Evolutionary conservation across 2,329 filamentous ascomycete species (phyloP).

Genomic region (Amesomyces nigricolor): DNA sequence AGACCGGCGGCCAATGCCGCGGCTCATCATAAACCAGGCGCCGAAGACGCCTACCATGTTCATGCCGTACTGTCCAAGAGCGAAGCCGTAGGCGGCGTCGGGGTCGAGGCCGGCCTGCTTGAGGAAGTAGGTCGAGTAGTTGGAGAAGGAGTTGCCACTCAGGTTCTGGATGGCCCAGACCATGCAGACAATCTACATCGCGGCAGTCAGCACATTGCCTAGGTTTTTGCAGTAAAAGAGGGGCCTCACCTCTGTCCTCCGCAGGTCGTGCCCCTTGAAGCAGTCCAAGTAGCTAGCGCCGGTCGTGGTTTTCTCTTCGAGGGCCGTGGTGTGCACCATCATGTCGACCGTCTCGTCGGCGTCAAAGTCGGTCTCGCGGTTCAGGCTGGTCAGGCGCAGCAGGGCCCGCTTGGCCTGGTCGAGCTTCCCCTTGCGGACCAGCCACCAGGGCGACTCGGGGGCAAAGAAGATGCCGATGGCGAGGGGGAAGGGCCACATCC

Average conservation of each 20-base stretch:
- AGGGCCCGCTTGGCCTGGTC: slow-evolving; percentile 63
- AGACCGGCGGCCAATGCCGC: slow-evolving; percentile 67
- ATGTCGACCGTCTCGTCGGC: slow-evolving; percentile 81
- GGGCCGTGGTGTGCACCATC: slow-evolving; percentile 84
- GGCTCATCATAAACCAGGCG: slow-evolving; percentile 73
- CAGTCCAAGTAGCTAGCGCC: slow-evolving; percentile 76
- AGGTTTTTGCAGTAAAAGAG: not conserved
- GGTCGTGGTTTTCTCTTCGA: slow-evolving; percentile 69
- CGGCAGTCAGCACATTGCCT: slow-evolving; percentile 22
- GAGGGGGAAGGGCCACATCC: slow-evolving; percentile 70
- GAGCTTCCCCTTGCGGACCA: slow-evolving; percentile 60
- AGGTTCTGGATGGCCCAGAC: slow-evolving; percentile 60
- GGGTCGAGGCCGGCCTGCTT: slow-evolving; percentile 52
- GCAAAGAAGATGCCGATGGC: slow-evolving; percentile 62
- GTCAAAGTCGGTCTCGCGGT: slow-evolving; percentile 66
- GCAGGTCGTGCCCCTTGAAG: slow-evolving; percentile 71
- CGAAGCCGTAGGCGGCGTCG: slow-evolving; percentile 51
- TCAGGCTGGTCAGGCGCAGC: slow-evolving; percentile 57
- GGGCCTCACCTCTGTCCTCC: slow-evolving; percentile 58
- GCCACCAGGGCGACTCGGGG: slow-evolving; percentile 69
- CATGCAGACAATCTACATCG: slow-evolving; percentile 50
- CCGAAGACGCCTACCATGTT: slow-evolving; percentile 78
- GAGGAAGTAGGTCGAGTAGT: slow-evolving; percentile 60
- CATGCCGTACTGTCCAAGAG: slow-evolving; percentile 61
- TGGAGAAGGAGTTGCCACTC: slow-evolving; percentile 58